Conservation (phyloP, 1,284 basidiomycete genomes). For the Pulchroboletus neoregius region DNA sequence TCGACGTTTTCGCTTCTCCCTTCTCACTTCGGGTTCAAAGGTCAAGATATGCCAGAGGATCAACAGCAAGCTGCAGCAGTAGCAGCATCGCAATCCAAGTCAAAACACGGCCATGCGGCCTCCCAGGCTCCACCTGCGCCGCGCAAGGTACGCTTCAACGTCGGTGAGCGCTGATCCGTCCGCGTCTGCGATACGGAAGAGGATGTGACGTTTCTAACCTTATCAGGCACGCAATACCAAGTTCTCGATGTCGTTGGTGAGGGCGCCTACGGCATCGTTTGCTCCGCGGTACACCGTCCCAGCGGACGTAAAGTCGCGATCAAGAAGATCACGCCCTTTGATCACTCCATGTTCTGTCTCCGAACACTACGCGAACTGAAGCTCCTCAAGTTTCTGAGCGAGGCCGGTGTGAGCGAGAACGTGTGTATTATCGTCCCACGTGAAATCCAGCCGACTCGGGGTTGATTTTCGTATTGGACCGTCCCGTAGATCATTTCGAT, state of each 20-base stretch:
- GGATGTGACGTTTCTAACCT: slow-evolving; percentile 4
- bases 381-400: slow-evolving; percentile 85
- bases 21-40: not conserved
- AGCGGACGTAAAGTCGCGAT: slow-evolving; percentile 82
- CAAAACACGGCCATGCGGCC: slow-evolving; percentile 59
- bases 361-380: slow-evolving; percentile 86
- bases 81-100: slow-evolving; percentile 38
- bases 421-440: slow-evolving; percentile 43
- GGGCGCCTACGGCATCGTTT: slow-evolving; percentile 86
- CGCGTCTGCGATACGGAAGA: not conserved
- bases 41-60: slow-evolving; percentile 26
- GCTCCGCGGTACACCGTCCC: slow-evolving; percentile 79
- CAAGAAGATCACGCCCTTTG: slow-evolving; percentile 91
- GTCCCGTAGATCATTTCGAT: slow-evolving; percentile 83
- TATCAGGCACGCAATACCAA: slow-evolving; percentile 74
- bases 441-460: not conserved
- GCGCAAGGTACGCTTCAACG: slow-evolving; percentile 89
- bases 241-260: slow-evolving; percentile 90
- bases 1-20: slow-evolving; percentile 5
- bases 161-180: slow-evolving; percentile 56
- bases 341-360: slow-evolving; percentile 89
- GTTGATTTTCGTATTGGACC: not conserved
- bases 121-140: slow-evolving; percentile 66
- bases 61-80: slow-evolving; percentile 15
- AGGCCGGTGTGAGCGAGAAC: slow-evolving; percentile 90